Percentiles rank a stretch among this genome's conserved stretches.
These are phyloP conservation scores for Toxicodendron radicans DNA, from an alignment of 345 rosid genomes.

Conservation along the genomic window DNA sequence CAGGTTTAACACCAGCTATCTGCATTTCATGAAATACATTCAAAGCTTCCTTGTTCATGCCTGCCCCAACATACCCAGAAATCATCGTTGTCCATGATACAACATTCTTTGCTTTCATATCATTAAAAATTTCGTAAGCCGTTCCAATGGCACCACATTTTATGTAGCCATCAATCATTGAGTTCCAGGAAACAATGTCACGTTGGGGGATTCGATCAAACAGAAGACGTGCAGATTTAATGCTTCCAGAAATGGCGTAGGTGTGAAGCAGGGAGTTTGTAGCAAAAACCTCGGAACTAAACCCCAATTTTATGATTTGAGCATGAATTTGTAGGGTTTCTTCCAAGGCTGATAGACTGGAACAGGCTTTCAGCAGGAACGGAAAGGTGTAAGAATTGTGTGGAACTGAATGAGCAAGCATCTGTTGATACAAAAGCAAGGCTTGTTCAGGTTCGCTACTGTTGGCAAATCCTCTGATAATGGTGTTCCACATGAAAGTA, in stretches of 20 bases:
- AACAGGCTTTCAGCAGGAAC: conserved; percentile 71
- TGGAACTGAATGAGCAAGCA: conserved; percentile 46
- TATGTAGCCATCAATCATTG: conserved; percentile 57
- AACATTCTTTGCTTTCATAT: conserved; percentile 46
- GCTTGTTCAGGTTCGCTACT: conserved; percentile 48
- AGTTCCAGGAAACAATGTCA: conserved; percentile 72
- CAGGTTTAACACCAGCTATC: conserved; percentile 54
- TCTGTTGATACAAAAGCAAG: conserved; percentile 48
- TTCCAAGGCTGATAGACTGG: conserved; percentile 37
- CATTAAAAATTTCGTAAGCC: conserved; percentile 42
- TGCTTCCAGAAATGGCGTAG: conserved; percentile 44
- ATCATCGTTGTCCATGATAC: conserved; percentile 72
- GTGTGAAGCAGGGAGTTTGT: conserved; percentile 57
- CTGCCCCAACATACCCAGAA: conserved; percentile 57
- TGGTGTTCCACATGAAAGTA: conserved; percentile 62
- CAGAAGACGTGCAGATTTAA: conserved; percentile 40
- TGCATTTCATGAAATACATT: conserved; percentile 64
- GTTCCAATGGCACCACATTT: conserved; percentile 42
- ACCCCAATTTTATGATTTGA: conserved; percentile 54
- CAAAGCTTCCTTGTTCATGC: conserved; percentile 66
- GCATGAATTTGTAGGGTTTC: conserved; percentile 62
- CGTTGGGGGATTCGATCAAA: conserved; percentile 41
- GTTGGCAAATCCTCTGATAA: conserved; percentile 58
- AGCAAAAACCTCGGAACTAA: conserved; percentile 40
- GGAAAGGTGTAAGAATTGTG: conserved; percentile 66